Evolutionary conservation across 2,329 filamentous ascomycete species (phyloP).

Genomic region (Chrysosporium queenslandicum): DNA sequence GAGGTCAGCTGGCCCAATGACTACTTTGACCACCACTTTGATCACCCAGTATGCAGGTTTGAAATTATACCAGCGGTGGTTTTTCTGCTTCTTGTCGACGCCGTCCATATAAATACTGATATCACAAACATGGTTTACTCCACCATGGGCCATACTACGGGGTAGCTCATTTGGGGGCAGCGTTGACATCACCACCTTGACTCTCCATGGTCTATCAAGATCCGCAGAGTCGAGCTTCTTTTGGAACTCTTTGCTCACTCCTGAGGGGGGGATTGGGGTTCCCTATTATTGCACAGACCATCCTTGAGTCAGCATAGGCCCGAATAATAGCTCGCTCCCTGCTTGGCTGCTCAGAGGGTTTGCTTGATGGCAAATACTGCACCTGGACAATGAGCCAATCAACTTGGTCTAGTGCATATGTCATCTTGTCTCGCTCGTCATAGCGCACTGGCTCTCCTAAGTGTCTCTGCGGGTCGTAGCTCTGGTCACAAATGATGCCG

Average conservation of each 20-base stretch:
- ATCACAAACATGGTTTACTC: slow-evolving; percentile 24
- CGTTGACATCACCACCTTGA: slow-evolving; percentile 29
- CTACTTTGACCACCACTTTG: slow-evolving; percentile 26
- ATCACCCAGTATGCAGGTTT: slow-evolving; percentile 26
- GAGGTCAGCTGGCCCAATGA: slow-evolving; percentile 29
- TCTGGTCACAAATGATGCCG: slow-evolving; percentile 27
- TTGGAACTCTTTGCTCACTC: slow-evolving; percentile 23
- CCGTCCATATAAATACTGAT: slow-evolving; percentile 23
- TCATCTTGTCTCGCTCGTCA: slow-evolving; percentile 27
- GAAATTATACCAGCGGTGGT: slow-evolving; percentile 28
- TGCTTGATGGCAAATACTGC: background rate
- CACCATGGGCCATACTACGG: slow-evolving; percentile 19
- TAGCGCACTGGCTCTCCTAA: slow-evolving; percentile 21
- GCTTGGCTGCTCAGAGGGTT: background rate
- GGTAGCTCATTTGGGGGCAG: slow-evolving; percentile 21
- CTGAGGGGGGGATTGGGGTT: slow-evolving; percentile 18
- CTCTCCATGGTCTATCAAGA: slow-evolving; percentile 22
- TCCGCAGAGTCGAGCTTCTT: slow-evolving; percentile 21
- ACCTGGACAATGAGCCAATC: slow-evolving; percentile 31
- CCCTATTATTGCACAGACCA: slow-evolving; percentile 15
- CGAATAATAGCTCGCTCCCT: background rate
- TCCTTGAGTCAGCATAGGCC: background rate
- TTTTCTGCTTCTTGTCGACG: slow-evolving; percentile 29
- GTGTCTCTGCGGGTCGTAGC: slow-evolving; percentile 26
- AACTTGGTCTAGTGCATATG: slow-evolving; percentile 27